These are phyloP conservation scores for Pichia sp. DNA, from an alignment of 1,139 yeast species.

Conservation along the genomic window DNA sequence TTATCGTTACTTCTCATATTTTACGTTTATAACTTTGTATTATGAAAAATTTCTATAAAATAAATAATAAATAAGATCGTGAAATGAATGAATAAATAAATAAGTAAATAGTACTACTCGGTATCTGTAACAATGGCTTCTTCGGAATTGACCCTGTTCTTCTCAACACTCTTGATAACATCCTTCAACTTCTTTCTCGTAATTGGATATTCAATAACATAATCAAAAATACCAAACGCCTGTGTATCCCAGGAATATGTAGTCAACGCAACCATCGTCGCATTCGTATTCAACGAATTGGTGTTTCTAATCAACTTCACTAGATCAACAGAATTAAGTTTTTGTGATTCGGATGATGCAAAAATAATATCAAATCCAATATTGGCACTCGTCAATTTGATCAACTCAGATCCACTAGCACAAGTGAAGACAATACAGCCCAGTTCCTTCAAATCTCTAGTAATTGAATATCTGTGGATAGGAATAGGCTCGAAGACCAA, in stretches of 20 bases:
- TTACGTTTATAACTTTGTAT: not conserved
- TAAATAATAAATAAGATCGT: not conserved
- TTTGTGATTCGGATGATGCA: constrained; percentile 69
- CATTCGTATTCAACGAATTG: constrained; percentile 66
- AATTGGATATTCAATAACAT: constrained; percentile 76
- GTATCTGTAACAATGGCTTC: constrained; percentile 33
- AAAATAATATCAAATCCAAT: constrained; percentile 83
- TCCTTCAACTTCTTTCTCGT: constrained; percentile 41
- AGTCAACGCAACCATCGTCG: constrained; percentile 80
- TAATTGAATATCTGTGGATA: constrained; percentile 68
- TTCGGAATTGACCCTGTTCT: constrained; percentile 21
- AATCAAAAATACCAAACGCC: constrained; percentile 59
- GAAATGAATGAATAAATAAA: too few relatives aligned
- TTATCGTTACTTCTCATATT: constrained; percentile 1
- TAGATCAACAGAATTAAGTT: constrained; percentile 63
- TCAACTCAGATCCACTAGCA: constrained; percentile 77
- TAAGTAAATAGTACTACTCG: too few relatives aligned
- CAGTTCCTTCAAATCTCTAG: constrained; percentile 60
- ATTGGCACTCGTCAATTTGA: constrained; percentile 79
- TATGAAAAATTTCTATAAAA: too few relatives aligned
- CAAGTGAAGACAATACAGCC: constrained; percentile 86
- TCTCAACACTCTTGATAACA: constrained; percentile 19
- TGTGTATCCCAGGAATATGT: constrained; percentile 69
- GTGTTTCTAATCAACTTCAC: constrained; percentile 77
- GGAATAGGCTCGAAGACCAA: constrained; percentile 88